These are phyloP conservation scores for Penicillium hordei DNA, from an alignment of 2,329 filamentous ascomycete species.

Conservation along the genomic window DNA sequence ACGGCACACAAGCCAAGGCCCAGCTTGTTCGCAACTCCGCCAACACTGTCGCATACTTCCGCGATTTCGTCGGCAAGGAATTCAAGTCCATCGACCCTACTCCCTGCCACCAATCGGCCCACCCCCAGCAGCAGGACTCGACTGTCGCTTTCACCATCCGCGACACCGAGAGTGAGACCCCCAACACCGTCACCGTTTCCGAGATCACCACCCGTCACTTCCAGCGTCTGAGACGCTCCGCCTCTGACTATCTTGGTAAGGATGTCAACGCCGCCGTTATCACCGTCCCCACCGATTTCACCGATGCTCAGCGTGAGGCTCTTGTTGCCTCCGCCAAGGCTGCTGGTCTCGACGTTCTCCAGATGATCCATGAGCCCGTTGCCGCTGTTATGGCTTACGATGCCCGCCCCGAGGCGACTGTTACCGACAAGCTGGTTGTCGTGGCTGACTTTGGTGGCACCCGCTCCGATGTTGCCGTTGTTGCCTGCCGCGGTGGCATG, in stretches of 20 bases:
- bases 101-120: slow-evolving; percentile 88
- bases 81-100: slow-evolving; percentile 97
- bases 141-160: slow-evolving; percentile 78
- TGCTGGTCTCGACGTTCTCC: slow-evolving; percentile 83
- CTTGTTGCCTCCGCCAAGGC: slow-evolving; percentile 74
- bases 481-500: slow-evolving; percentile 90
- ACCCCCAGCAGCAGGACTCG: slow-evolving; percentile 73
- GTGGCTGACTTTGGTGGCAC: slow-evolving; percentile 93
- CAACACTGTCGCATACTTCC: slow-evolving; percentile 94
- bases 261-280: slow-evolving; percentile 92
- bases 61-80: slow-evolving; percentile 91
- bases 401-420: slow-evolving; percentile 70
- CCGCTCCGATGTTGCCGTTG: slow-evolving; percentile 84
- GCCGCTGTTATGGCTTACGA: slow-evolving; percentile 89
- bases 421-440: slow-evolving; percentile 83
- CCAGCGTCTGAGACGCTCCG: slow-evolving; percentile 75
- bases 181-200: slow-evolving; percentile 70
- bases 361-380: slow-evolving; percentile 88
- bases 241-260: slow-evolving; percentile 89
- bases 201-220: slow-evolving; percentile 85
- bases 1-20: slow-evolving; percentile 89
- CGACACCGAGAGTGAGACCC: slow-evolving; percentile 66
- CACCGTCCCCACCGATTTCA: slow-evolving; percentile 90
- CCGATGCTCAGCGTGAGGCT: slow-evolving; percentile 79
- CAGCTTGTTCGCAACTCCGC: slow-evolving; percentile 88